phyloP scores from a whole-genome alignment of 2,329 filamentous ascomycete species.

The Aspergillus amoenus region DNA sequence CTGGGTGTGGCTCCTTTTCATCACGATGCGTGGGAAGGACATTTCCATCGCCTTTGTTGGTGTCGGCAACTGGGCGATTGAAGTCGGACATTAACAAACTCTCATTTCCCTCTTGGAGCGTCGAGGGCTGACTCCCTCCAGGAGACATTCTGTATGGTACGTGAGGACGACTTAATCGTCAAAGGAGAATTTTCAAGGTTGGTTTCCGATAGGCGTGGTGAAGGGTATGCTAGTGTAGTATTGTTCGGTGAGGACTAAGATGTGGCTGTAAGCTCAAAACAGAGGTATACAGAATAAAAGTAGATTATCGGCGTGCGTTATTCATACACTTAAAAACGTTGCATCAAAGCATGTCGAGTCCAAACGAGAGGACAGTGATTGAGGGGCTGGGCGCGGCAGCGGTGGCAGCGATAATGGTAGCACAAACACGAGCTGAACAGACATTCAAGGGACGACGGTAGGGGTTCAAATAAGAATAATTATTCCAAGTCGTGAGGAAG shows the following conservation, averaged over 20 bases:
- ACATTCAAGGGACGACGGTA: constrained; percentile 1
- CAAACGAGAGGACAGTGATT: not conserved
- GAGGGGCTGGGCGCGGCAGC: not conserved
- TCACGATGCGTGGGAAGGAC: constrained; percentile 29
- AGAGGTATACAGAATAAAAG: not conserved
- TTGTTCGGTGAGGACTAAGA: not conserved
- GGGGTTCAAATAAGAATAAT: not conserved
- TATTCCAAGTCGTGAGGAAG: not conserved
- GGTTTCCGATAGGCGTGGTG: not conserved
- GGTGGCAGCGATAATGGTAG: not conserved
- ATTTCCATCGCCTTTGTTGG: constrained; percentile 15
- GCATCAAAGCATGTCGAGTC: not conserved
- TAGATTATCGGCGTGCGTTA: not conserved
- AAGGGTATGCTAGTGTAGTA: not conserved
- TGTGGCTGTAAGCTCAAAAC: not conserved
- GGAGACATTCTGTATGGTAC: not conserved
- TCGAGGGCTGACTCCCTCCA: constrained; percentile 1
- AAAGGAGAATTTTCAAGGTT: not conserved
- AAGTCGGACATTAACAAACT: constrained; percentile 7
- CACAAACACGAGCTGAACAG: not conserved
- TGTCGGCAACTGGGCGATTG: constrained; percentile 16
- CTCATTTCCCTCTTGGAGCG: constrained; percentile 11
- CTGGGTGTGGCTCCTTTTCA: constrained; percentile 17
- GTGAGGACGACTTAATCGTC: not conserved
- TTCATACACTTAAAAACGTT: not conserved